A percentile compares a stretch with the other conserved stretches of the same genome.
Conservation (phyloP, 768 basidiomycete species). For the Termitomyces titanicus region DNA sequence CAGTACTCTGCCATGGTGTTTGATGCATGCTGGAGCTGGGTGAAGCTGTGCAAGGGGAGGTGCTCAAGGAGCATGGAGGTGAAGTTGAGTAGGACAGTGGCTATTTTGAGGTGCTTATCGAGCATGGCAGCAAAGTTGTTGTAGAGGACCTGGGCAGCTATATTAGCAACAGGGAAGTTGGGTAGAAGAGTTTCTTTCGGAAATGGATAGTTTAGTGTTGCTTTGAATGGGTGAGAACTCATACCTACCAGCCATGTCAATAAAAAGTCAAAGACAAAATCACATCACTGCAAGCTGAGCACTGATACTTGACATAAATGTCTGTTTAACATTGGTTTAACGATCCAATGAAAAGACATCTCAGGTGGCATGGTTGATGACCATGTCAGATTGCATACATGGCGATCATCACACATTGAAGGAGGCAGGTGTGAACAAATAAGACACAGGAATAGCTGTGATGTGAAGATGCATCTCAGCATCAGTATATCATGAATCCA, state of each 20-base stretch:
- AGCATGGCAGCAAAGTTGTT: conserved; percentile 25
- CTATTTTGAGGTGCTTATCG: conserved; percentile 23
- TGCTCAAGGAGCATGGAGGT: conserved; percentile 24
- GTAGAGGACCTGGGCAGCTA: conserved; percentile 27
- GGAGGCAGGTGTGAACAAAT: no score
- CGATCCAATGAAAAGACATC: no score
- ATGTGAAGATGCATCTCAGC: no score
- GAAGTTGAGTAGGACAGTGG: conserved; percentile 23
- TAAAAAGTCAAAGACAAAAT: background rate
- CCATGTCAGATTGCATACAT: no score
- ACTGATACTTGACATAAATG: no score
- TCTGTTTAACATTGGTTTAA: no score
- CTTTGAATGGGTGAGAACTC: conserved; percentile 24
- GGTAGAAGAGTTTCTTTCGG: conserved; percentile 29
- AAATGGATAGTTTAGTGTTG: conserved; percentile 21
- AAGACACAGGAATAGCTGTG: no score
- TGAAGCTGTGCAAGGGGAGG: conserved; percentile 26
- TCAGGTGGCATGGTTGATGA: no score
- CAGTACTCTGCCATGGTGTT: conserved; percentile 33
- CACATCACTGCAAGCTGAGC: no score
- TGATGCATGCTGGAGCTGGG: conserved; percentile 25
- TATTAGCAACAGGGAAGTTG: conserved; percentile 29
- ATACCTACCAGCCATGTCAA: conserved; percentile 20
- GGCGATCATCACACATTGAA: no score
- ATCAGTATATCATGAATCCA: no score